phyloP scores from a whole-genome alignment of 495 filamentous ascomycete species.

The Tuber indicum region DNA sequence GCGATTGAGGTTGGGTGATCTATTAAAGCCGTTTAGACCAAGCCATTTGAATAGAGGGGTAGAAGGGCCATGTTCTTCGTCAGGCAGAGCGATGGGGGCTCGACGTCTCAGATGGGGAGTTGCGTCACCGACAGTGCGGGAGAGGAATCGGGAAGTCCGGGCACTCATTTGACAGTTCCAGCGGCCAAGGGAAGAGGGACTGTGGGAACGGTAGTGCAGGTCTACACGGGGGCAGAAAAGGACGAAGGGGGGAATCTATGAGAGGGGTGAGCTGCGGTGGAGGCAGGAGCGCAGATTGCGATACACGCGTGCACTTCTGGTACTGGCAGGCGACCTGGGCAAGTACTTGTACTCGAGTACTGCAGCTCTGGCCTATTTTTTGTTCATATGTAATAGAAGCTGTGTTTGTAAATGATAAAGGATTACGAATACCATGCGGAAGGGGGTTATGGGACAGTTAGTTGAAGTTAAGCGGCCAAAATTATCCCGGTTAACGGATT shows the following conservation, averaged over 20 bases:
- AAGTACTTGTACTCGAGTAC: not conserved
- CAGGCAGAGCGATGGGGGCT: not conserved
- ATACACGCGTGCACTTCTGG: not conserved
- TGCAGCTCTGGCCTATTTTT: too few relatives aligned
- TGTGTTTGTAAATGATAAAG: too few relatives aligned
- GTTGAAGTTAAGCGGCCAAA: too few relatives aligned
- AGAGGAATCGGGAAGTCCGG: slow-evolving; percentile 28
- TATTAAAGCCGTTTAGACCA: slow-evolving; percentile 14
- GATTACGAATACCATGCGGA: too few relatives aligned
- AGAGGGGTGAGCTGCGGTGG: not conserved
- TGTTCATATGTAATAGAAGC: too few relatives aligned
- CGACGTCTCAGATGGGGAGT: slow-evolving; percentile 30
- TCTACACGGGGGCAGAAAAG: not conserved
- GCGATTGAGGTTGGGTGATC: slow-evolving; percentile 14
- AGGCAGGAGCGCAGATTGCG: not conserved
- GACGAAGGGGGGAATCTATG: not conserved
- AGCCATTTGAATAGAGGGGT: slow-evolving; percentile 11
- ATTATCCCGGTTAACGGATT: too few relatives aligned
- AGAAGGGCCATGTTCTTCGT: slow-evolving; percentile 25
- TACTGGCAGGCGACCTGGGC: not conserved
- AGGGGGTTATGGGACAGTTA: too few relatives aligned
- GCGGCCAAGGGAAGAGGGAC: not conserved
- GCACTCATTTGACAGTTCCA: slow-evolving; percentile 14
- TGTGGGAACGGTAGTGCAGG: not conserved
- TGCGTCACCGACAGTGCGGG: slow-evolving; percentile 26